A percentile compares a stretch with the other conserved stretches of the same genome.
phyloP scores from a whole-genome alignment of 352 stramenopile species.

The Phytophthora fragariaefolia region DNA sequence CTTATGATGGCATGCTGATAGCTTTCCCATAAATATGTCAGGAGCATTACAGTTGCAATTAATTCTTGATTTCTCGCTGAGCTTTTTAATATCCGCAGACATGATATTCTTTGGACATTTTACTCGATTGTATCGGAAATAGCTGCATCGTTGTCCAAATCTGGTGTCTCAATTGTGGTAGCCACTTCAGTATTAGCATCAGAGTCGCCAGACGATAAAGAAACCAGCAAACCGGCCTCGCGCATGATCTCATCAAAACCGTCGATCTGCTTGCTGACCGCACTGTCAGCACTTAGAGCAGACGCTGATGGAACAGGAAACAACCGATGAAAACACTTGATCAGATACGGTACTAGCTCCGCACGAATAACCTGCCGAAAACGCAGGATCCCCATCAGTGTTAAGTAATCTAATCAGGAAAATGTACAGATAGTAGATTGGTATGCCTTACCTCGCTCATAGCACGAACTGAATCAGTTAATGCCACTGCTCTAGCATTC shows the following conservation, averaged over 20 bases:
- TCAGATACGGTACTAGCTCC: slow-evolving; percentile 71
- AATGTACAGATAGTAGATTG: no score
- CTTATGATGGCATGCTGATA: slow-evolving; percentile 66
- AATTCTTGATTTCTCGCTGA: neutral
- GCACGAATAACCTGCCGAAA: slow-evolving; percentile 50
- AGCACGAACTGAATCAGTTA: slow-evolving; percentile 54
- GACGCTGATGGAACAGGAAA: slow-evolving; percentile 50
- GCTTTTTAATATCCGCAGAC: neutral
- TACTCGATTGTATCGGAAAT: slow-evolving; percentile 14
- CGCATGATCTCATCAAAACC: slow-evolving; percentile 57
- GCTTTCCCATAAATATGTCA: slow-evolving; percentile 40
- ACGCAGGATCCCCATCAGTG: no score
- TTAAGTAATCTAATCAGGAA: no score
- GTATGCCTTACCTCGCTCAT: slow-evolving; percentile 61
- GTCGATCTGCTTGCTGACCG: slow-evolving; percentile 36
- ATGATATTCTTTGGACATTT: neutral
- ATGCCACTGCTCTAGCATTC: slow-evolving; percentile 30
- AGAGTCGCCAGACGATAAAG: neutral
- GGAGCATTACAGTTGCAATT: no score
- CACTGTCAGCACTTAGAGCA: slow-evolving; percentile 24
- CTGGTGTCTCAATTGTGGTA: slow-evolving; percentile 10
- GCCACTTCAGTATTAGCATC: slow-evolving; percentile 33
- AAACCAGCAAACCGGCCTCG: slow-evolving; percentile 43
- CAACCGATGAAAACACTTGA: slow-evolving; percentile 77
- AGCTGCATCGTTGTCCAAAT: neutral